Base-by-base conservation (phyloP, 2,329 filamentous ascomycete genomes). In the Claviceps arundinis region DNA sequence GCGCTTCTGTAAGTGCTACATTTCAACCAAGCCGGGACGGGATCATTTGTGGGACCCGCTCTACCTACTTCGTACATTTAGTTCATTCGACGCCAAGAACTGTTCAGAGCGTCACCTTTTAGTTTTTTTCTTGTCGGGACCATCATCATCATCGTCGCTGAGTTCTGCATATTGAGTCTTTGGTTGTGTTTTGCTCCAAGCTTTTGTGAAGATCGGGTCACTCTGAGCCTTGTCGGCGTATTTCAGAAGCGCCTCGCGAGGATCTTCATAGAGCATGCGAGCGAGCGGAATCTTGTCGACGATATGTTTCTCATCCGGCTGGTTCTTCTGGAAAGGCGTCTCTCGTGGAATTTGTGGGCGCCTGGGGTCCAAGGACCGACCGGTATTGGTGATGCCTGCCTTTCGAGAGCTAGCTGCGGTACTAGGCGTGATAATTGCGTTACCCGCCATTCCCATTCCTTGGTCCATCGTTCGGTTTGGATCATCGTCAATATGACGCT, bases 251-350 rank as follows among this genome's bases (percentile, higher is more conserved):
- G 93, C 93, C 68, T 95, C 93, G 57, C 93, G 76, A 0, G 93
- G 93, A 71, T 98, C 93, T 66, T 98, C 93, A 67, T 98, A 90
- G 47, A 95, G 77, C 88, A 98, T 95, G 56, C 81, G 84, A 56
- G 89, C 91, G 13, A 97, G 76, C 30, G 90, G 89, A 50, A 97
- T 95, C 58, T 87, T 87, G 63, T 91, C 81, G 60, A 84, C 84
- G 55, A 98, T 88, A 65, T 94, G 88, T 61, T 85, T 85, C 66
- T 91, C 87, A 65, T 97, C 90, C 0, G 91, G 90, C 61, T 93
- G 87, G 55, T 77, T 87, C 68, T 94, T 93, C 60, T 87, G 85
- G 64, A 97, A 97, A 0, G 93, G 93, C 9, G 93, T 97, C 51
- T 85, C 79, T 53, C 80, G 77, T 4, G 89, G 91, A 46, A 94